Base-by-base conservation (phyloP, 345 rosid species). In the Bruguiera sexangula region DNA sequence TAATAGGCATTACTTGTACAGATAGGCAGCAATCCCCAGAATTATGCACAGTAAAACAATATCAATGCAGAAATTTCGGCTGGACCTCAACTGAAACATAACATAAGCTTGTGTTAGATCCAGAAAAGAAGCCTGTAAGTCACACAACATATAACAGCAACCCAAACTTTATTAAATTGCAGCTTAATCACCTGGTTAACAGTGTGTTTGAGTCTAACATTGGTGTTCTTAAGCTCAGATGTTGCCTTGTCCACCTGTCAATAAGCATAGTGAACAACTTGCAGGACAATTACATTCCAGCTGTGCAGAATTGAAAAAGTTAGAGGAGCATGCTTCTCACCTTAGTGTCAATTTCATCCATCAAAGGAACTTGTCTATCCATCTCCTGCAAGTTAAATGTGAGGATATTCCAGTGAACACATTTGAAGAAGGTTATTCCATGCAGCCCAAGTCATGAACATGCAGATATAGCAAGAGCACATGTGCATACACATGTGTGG, bases 331-430 rank as follows among this genome's bases (percentile, higher is more conserved):
- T 60, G 57, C 65, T 26, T 65, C 73, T 70, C 66, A 86, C 98
- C 96, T 94, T 94, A 58, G 92, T 50, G 82, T 96, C 99, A 68
- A 96, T 96, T 84, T 96, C 99, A 77, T 96, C 99, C 98, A 90
- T 87, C 85, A 96, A 71, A 68, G 98, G 99, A 73, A 92, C 97
- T 82, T 96, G 98, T 71, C 95, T 85, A 74, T 96, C 99, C 70
- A 96, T 5, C 75, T 96, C 99, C 99, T 92, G 89, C 80, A 83
- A 71, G 54, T 66, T 66, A 70, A 66, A 67, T 29, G 65, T 53
- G 54, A 58, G 58, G 20, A 66, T 43, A 13, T 11, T 43, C 16
- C 15, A 13, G 46, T 39, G 46, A 43, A 43, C 50, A 34, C 50
- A 13, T 3, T 43, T 43, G 50, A 43, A 43, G 50, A 13, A 15